These are phyloP conservation scores for Chaetomium sp. DNA, from an alignment of 2,329 filamentous ascomycete genomes.

Conservation along the genomic window DNA sequence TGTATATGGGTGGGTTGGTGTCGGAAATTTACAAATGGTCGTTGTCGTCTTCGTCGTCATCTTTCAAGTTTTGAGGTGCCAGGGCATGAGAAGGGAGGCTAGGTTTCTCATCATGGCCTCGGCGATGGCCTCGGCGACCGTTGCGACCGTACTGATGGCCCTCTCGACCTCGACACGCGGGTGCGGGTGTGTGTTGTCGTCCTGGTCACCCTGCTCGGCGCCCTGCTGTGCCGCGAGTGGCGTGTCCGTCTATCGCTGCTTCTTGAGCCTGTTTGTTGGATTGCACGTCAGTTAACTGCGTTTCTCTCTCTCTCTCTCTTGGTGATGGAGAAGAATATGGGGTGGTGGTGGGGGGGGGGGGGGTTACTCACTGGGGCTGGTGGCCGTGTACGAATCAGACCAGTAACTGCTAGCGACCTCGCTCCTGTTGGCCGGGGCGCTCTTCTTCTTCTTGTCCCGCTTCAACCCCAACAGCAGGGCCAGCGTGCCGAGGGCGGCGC, in stretches of 20 bases:
- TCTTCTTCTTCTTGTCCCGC: conserved; percentile 51
- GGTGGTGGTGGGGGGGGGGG: too few relatives aligned
- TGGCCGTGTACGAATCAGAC: conserved; percentile 56
- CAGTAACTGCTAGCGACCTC: conserved; percentile 55
- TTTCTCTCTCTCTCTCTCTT: not conserved
- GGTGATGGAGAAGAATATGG: not conserved
- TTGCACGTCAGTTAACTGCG: not conserved
- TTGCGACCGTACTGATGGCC: conserved; percentile 29
- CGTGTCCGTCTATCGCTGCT: conserved; percentile 36
- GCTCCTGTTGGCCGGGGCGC: conserved; percentile 47
- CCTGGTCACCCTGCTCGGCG: conserved; percentile 36
- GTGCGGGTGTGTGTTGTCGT: conserved; percentile 36
- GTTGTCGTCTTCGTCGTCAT: not conserved
- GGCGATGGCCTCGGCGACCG: conserved; percentile 29
- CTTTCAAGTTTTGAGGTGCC: not conserved
- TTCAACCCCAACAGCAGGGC: conserved; percentile 56
- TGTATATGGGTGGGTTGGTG: not conserved
- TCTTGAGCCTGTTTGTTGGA: conserved; percentile 48
- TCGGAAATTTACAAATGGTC: conserved; percentile 8
- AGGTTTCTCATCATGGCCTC: conserved; percentile 19
- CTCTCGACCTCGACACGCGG: conserved; percentile 37
- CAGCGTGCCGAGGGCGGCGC: conserved; percentile 54
- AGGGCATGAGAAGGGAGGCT: not conserved
- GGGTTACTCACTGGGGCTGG: conserved; percentile 54
- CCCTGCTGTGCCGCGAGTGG: conserved; percentile 32